Base-by-base conservation (phyloP, 345 rosid genomes). In the Iberis pinnata region DNA sequence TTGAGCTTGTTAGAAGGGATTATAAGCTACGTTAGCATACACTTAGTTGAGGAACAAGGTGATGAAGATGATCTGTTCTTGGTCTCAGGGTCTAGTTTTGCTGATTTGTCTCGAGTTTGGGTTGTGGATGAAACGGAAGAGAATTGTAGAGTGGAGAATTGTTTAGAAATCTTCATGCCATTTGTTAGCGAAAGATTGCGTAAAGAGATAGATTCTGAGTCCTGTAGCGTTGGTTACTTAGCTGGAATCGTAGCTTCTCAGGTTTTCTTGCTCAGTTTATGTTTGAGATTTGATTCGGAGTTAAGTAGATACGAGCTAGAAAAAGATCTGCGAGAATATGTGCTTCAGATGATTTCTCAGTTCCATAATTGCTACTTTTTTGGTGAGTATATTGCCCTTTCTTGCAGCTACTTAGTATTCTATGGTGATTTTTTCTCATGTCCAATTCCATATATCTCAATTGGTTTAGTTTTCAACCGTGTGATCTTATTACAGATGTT, bases 231-330 rank as follows among this genome's bases (percentile, higher is more conserved):
- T 50, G 80, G 78, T 43, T 54, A 43, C 59, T 70, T 84, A 55
- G 86, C 86, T 20, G 96, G 94, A 58, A 64, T 74, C 8, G 94
- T 88, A 2, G 83, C 80, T 82, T 61, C 68, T 38, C 83, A 88
- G 72, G 70, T 60, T 11, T 70, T 84, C 17, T 51, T 82, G 70
- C 60, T 88, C 65, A 72, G 60, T 56, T 53, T 74, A 29, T 75
- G 92, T 69, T 70, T 79, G 75, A 85, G 76, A 22, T 79, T 79
- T 46, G 71, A 67, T 18, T 53, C 42, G 5, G 70, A 56, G 11
- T 46, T 36, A 51, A 50, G 63, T 19, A 50, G 64, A 29, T 55
- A 52, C 31, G 41, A 76, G 51, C n/a, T 81, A 37, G 74, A 63
- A 60, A 73, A 67, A 43, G 78, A 75, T 49, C 44, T 78, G 58